Evolutionary conservation across 768 basidiomycete species (phyloP), one percentile per base, ranked within the genome.

Genomic region (Russula dissimulans): DNA sequence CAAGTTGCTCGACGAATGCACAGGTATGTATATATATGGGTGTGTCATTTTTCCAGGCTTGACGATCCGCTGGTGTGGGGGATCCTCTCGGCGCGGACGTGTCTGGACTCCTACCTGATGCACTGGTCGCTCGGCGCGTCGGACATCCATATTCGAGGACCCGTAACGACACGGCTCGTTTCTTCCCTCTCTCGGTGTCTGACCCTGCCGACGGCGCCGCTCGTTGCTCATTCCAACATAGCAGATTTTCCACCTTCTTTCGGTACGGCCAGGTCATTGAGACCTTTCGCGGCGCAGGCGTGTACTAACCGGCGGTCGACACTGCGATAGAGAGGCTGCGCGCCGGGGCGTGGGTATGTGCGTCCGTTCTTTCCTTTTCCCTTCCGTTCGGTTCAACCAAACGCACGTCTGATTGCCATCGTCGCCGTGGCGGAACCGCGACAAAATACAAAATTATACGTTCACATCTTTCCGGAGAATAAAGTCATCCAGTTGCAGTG

Each of bases 101-200:
- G 85, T 69, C 73, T 85, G 22, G 73, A 73, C 54, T 72, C 86
- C 10, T 73, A 76, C 34, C 82, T 78, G 53, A 88, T 77, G n/a
- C 80, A 95, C 52, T 98, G 95, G 94, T 86, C 91, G 5, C 79
- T 97, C 26, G 95, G 95, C 39, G 92, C 92, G 10, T 86, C 89
- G 7, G 95, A 98, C 59, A 84, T 97, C 69, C 69, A 86, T 95
- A 78, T 97, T 97, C 72, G 95, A 90, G 5, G 95, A 93, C 72
- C 84, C 87, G 86, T 91, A 69, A 76, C 85, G 15, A 2, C 15
- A 26, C 0, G 7, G 73, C 44, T 18, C 10, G 53, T 17, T 26
- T 38, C 50, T 32, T n/a, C 55, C 62, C 31, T 41, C 41, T 12
- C 2, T n/a, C 42, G 36, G 18, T 34, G 45, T 50, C 22, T 12